A percentile compares a stretch with the other conserved stretches of the same genome.
phyloP scores from a whole-genome alignment of 2,329 filamentous ascomycete species.

The Colletotrichum neosansevieriae region DNA sequence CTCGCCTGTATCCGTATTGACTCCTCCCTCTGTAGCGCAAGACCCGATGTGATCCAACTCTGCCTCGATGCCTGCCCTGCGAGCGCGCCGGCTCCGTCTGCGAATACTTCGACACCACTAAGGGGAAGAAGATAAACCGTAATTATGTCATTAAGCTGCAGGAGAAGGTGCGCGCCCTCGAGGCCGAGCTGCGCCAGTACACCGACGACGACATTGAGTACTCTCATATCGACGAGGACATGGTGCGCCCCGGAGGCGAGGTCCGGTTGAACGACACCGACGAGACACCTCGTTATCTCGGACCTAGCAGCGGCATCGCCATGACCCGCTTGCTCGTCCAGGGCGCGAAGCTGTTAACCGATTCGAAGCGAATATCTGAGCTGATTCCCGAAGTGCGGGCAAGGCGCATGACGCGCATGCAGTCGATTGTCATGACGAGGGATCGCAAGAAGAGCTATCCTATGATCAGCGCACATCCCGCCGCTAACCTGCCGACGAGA shows the following conservation, averaged over 20 bases:
- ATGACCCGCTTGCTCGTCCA: conserved; percentile 97
- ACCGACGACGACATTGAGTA: conserved; percentile 81
- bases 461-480: conserved; percentile 87
- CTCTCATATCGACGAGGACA: conserved; percentile 81
- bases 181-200: conserved; percentile 82
- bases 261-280: conserved; percentile 88
- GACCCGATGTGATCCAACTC: conserved; percentile 92
- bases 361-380: conserved; percentile 91
- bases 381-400: conserved; percentile 82
- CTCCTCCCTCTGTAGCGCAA: conserved; percentile 74
- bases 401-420: conserved; percentile 68
- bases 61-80: conserved; percentile 92
- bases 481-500: conserved; percentile 78
- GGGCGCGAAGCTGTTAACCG: conserved; percentile 92
- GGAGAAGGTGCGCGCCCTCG: conserved; percentile 84
- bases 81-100: conserved; percentile 91
- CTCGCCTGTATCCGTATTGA: conserved; percentile 22
- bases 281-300: conserved; percentile 88
- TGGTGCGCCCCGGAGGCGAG: conserved; percentile 87
- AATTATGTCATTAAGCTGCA: conserved; percentile 94
- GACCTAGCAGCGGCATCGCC: conserved; percentile 93
- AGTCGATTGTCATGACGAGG: conserved; percentile 66
- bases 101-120: conserved; percentile 94
- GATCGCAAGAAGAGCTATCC: conserved; percentile 89
- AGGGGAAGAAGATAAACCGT: conserved; percentile 86